Percentiles rank a stretch among this genome's conserved stretches.
These are phyloP conservation scores for Fusarium longipes DNA, from an alignment of 2,329 filamentous ascomycete species.

Conservation along the genomic window DNA sequence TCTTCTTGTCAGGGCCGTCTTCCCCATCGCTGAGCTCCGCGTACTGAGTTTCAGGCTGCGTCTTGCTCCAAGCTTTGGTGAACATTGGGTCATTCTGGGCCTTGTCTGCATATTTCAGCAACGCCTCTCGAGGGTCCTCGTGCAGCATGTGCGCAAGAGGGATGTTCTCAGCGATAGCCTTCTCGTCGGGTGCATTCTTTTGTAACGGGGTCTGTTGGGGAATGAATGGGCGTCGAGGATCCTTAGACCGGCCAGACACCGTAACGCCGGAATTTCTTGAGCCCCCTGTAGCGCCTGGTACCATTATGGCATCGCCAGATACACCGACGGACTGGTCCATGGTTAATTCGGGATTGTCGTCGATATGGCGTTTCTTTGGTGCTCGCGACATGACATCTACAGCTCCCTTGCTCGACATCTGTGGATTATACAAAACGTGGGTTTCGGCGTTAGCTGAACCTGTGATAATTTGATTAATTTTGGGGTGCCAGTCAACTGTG, in stretches of 20 bases:
- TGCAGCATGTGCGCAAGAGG: slow-evolving; percentile 93
- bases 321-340: slow-evolving; percentile 85
- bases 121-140: slow-evolving; percentile 92
- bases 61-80: slow-evolving; percentile 91
- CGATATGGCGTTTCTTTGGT: slow-evolving; percentile 93
- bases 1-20: slow-evolving; percentile 75
- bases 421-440: slow-evolving; percentile 90
- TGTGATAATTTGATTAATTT: slow-evolving; percentile 95
- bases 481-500: slow-evolving; percentile 89
- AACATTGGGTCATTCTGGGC: slow-evolving; percentile 94
- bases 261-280: slow-evolving; percentile 75
- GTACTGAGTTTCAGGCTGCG: slow-evolving; percentile 92
- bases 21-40: slow-evolving; percentile 89
- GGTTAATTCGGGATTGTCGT: slow-evolving; percentile 89
- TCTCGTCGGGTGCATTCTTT: slow-evolving; percentile 88
- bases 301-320: slow-evolving; percentile 84
- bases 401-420: slow-evolving; percentile 82
- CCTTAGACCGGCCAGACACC: slow-evolving; percentile 78
- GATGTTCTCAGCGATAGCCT: slow-evolving; percentile 88
- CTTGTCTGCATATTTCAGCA: slow-evolving; percentile 94
- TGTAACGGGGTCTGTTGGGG: slow-evolving; percentile 89
- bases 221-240: slow-evolving; percentile 86
- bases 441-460: slow-evolving; percentile 92
- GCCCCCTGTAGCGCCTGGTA: slow-evolving; percentile 68
- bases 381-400: slow-evolving; percentile 91